Percentiles rank a stretch among this genome's conserved stretches.
phyloP scores from a whole-genome alignment of 2,329 filamentous ascomycete species.

The Daldinia eschscholtzii region DNA sequence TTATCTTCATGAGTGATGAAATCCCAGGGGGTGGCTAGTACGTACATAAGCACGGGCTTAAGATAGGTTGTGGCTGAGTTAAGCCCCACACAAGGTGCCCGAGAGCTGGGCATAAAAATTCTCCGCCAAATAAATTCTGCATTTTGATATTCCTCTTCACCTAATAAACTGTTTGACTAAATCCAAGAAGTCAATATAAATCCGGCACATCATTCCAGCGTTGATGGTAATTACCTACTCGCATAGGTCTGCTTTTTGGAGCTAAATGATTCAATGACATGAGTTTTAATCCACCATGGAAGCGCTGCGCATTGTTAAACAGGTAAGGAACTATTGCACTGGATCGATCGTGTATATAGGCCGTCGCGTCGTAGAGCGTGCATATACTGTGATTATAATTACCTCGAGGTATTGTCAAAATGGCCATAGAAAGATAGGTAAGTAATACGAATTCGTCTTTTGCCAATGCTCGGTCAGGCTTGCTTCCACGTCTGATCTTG shows the following conservation, averaged over 20 bases:
- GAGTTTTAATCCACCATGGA: not conserved
- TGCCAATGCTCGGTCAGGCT: conserved; percentile 56
- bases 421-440: not conserved
- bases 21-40: conserved; percentile 24
- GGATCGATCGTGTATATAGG: not conserved
- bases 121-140: not conserved
- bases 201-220: not conserved
- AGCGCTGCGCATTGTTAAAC: not conserved
- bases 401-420: not conserved
- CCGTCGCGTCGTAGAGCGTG: not conserved
- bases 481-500: conserved; percentile 54
- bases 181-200: not conserved
- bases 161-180: not conserved
- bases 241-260: not conserved
- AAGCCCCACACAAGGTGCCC: not conserved
- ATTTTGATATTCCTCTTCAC: conserved; percentile 9
- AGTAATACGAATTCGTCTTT: conserved; percentile 46
- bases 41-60: not conserved
- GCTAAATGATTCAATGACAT: not conserved
- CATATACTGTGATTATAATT: not conserved
- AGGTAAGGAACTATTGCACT: conserved; percentile 13
- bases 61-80: conserved; percentile 8
- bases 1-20: not conserved
- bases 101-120: not conserved
- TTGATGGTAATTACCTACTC: not conserved